These are phyloP conservation scores for Fraxinus americana DNA, from an alignment of 257 asterid genomes.

Conservation along the genomic window DNA sequence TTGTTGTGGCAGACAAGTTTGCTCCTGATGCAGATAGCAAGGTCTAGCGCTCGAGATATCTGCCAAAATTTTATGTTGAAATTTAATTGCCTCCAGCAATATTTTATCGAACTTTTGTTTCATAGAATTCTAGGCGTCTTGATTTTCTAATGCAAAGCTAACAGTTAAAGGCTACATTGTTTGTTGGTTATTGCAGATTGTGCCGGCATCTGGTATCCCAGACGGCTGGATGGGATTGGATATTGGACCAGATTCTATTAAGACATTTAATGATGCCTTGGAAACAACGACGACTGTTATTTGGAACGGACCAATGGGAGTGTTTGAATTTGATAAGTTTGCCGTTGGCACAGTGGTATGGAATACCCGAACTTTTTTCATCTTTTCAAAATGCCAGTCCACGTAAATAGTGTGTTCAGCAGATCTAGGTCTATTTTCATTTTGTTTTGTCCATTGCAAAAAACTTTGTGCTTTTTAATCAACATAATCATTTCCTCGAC, in stretches of 20 bases:
- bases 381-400: background rate
- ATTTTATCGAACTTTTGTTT: background rate
- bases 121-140: background rate
- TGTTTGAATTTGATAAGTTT: constrained; percentile 85
- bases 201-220: constrained; percentile 75
- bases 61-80: background rate
- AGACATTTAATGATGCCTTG: constrained; percentile 74
- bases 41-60: constrained; percentile 34
- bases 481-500: background rate
- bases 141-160: background rate
- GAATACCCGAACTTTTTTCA: background rate
- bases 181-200: constrained; percentile 46
- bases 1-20: constrained; percentile 81
- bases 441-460: background rate
- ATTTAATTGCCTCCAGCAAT: background rate
- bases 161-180: background rate
- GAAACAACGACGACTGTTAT: constrained; percentile 78
- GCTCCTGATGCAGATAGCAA: constrained; percentile 90
- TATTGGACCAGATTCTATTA: constrained; percentile 80
- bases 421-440: background rate
- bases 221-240: constrained; percentile 96
- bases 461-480: too few species aligned
- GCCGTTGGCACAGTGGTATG: constrained; percentile 83
- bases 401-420: background rate
- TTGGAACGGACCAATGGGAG: constrained; percentile 98